A percentile compares a stretch with the other conserved stretches of the same genome.
Evolutionary conservation across 257 asterid genomes (phyloP).

Genomic region (Apocynum venetum): DNA sequence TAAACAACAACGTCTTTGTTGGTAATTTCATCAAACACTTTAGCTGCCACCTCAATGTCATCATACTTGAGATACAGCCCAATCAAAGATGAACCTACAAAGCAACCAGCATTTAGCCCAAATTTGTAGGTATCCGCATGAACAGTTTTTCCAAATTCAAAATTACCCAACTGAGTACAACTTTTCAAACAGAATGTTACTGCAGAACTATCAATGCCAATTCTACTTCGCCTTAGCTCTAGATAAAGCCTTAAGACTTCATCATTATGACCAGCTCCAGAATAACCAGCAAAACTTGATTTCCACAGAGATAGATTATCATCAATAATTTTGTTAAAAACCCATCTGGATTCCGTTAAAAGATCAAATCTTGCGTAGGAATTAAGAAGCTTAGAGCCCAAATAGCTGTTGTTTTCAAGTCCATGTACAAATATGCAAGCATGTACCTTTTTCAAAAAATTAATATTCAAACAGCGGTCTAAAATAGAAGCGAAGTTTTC

Average conservation of each 20-base stretch:
- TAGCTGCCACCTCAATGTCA: slow-evolving; percentile 38
- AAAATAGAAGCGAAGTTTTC: slow-evolving; percentile 31
- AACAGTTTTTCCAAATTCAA: slow-evolving; percentile 39
- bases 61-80: slow-evolving; percentile 29
- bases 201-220: slow-evolving; percentile 36
- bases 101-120: slow-evolving; percentile 39
- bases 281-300: slow-evolving; percentile 35
- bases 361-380: slow-evolving; percentile 33
- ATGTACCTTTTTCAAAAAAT: slow-evolving; percentile 35
- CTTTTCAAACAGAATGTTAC: slow-evolving; percentile 51
- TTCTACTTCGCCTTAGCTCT: slow-evolving; percentile 27
- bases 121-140: slow-evolving; percentile 45
- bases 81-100: slow-evolving; percentile 52
- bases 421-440: slow-evolving; percentile 42
- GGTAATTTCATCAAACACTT: slow-evolving; percentile 54
- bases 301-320: slow-evolving; percentile 37
- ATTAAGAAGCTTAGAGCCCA: slow-evolving; percentile 35
- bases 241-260: slow-evolving; percentile 38
- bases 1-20: slow-evolving; percentile 52
- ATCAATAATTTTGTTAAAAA: slow-evolving; percentile 24
- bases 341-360: slow-evolving; percentile 40
- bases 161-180: slow-evolving; percentile 32
- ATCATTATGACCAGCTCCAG: slow-evolving; percentile 28
- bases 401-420: slow-evolving; percentile 24
- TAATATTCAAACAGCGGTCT: slow-evolving; percentile 29